Evolutionary conservation across 2,329 filamentous ascomycete species (phyloP).

Genomic region (Sporothrix schenckii): DNA sequence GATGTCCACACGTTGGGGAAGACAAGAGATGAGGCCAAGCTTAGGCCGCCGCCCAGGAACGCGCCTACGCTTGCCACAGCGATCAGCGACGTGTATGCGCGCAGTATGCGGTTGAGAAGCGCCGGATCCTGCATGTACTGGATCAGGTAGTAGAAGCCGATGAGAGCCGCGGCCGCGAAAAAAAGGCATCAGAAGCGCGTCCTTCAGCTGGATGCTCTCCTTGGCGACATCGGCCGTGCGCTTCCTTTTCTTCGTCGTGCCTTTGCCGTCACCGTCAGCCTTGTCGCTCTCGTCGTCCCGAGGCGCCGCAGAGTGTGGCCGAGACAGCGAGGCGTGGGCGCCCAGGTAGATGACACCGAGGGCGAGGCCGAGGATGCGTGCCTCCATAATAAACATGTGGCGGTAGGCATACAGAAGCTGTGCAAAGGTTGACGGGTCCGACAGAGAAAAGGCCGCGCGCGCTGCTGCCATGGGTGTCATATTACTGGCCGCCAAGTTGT

Average conservation of each 20-base stretch:
- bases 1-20: conserved; percentile 72
- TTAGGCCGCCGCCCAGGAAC: conserved; percentile 71
- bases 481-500: not conserved
- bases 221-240: not conserved
- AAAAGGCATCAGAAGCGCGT: conserved; percentile 83
- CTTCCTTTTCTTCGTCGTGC: conserved; percentile 19
- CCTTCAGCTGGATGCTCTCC: conserved; percentile 69
- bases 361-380: conserved; percentile 63
- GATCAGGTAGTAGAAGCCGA: conserved; percentile 80
- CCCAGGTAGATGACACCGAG: conserved; percentile 83
- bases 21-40: conserved; percentile 65
- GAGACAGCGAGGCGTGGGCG: conserved; percentile 79
- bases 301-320: conserved; percentile 76
- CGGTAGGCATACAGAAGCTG: conserved; percentile 22
- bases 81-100: conserved; percentile 79
- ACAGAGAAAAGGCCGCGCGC: not conserved
- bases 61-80: conserved; percentile 76
- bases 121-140: conserved; percentile 83
- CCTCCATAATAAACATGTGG: conserved; percentile 52
- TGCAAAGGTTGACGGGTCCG: not conserved
- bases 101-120: conserved; percentile 79
- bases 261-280: conserved; percentile 51
- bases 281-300: conserved; percentile 41
- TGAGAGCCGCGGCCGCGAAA: conserved; percentile 69
- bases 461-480: not conserved